Evolutionary conservation across 192 early-diverging fungal species (phyloP).

Genomic region (Anaeromyces robustus): DNA sequence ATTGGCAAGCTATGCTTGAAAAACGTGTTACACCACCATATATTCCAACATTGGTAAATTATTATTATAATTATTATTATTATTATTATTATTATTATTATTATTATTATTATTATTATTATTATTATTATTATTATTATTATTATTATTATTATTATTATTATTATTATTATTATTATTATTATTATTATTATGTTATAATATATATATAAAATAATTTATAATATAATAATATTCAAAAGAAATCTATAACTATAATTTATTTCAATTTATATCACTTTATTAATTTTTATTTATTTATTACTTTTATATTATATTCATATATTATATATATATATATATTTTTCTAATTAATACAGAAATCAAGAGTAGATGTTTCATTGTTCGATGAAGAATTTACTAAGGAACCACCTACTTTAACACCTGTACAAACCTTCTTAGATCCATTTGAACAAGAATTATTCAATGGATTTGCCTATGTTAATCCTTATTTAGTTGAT

Average conservation of each 20-base stretch:
- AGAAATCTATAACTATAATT: too few relatives aligned
- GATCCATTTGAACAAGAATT: conserved; percentile 75
- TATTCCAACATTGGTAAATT: conserved; percentile 63
- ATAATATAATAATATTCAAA: too few relatives aligned
- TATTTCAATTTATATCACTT: too few relatives aligned
- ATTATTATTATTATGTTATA: too few relatives aligned
- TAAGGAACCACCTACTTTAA: conserved; percentile 77
- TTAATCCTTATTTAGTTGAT: conserved; percentile 9
- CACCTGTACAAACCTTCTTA: conserved; percentile 73
- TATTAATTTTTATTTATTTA: too few relatives aligned
- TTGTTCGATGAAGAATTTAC: conserved; percentile 99
- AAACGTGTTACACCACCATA: conserved; percentile 81
- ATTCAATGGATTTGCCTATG: conserved; percentile 86
- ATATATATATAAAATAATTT: too few relatives aligned
- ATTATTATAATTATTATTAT: not conserved
- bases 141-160: too few relatives aligned
- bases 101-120: too few relatives aligned
- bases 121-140: too few relatives aligned
- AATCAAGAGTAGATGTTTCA: conserved; percentile 47
- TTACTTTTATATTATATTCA: too few relatives aligned
- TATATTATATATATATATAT: not conserved
- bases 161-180: too few relatives aligned
- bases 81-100: not conserved
- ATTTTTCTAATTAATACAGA: not conserved
- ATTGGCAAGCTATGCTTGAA: conserved; percentile 88